Evolutionary conservation across 2,329 filamentous ascomycete species (phyloP), one percentile per base, ranked within the genome.

Genomic region (Fusarium veterinarium): DNA sequence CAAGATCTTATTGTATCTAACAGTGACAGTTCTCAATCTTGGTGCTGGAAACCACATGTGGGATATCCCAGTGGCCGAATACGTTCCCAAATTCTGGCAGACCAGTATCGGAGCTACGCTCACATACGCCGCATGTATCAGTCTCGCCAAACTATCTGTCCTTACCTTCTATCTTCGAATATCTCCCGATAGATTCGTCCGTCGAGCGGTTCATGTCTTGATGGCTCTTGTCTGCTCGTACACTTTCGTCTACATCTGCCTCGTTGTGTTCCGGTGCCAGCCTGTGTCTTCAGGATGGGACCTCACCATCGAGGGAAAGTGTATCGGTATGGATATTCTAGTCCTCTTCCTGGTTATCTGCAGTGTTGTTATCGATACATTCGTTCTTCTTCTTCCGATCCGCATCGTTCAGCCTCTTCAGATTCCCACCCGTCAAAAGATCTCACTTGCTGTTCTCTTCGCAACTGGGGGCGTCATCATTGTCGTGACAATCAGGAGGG

Each of bases 311-410:
- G 57, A 77, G 6, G 84, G 82, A 1, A 75, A 61, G 12, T 86
- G 85, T 64, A 83, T 85, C 55, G 80, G 83, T 40, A 80, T 79
- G 2, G 82, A 83, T 0, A 78, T 75, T 2, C 78, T 72, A 0
- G 75, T 78, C 53, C 63, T 79, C 37, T 75, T 70, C 2, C 73
- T 79, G 2, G 74, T 69, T 8, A 58, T 75, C 23, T 75, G 75
- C 72, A 86, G 86, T 71, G 86, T 87, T 41, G 12, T 85, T 10
- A 83, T 86, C 7, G 86, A 88, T 62, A 65, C 84, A 38, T 83
- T 83, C 74, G 83, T 87, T 42, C 79, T 87, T 11, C 56, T 78
- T 1, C 78, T 88, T 3, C 86, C 86, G 3, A 78, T 87, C 40
- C 80, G 79, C 2, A 83, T 85, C 3, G 78, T 88, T 1, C 77